phyloP scores from a whole-genome alignment of 306 rosid species.

The Fragaria vesca region DNA sequence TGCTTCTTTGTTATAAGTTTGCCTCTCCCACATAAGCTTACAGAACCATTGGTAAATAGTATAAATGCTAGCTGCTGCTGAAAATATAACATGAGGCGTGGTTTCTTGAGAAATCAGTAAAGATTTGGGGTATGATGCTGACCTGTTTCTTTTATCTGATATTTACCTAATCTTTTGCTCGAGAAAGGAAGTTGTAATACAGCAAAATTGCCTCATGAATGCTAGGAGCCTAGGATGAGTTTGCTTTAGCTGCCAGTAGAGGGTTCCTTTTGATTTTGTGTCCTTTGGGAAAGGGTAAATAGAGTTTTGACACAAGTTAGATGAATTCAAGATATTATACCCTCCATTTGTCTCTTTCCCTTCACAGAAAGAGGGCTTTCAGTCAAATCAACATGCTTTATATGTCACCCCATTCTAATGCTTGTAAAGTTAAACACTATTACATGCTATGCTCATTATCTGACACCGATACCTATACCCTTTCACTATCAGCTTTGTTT shows the following conservation, averaged over 20 bases:
- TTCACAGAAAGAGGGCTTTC: neutral
- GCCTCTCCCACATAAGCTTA: neutral
- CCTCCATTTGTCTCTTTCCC: neutral
- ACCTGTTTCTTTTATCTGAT: neutral
- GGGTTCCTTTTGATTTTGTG: neutral
- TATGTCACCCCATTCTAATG: conserved; percentile 5
- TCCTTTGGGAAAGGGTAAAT: neutral
- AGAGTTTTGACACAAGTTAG: neutral
- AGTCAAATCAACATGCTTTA: conserved; percentile 8
- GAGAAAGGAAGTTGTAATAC: neutral
- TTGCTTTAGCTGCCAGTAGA: neutral
- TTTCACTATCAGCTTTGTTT: neutral
- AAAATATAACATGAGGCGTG: neutral
- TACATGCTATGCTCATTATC: neutral
- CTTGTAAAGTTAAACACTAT: neutral
- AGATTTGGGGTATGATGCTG: neutral
- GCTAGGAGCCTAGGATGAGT: neutral
- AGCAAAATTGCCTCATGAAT: neutral
- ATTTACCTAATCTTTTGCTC: neutral
- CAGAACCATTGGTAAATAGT: neutral
- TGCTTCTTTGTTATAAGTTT: neutral
- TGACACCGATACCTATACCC: neutral
- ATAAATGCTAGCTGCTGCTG: neutral
- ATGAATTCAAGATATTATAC: neutral
- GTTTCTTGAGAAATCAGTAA: neutral